These are phyloP conservation scores for Collybiopsis luxurians DNA, from an alignment of 768 basidiomycete genomes.

Conservation along the genomic window DNA sequence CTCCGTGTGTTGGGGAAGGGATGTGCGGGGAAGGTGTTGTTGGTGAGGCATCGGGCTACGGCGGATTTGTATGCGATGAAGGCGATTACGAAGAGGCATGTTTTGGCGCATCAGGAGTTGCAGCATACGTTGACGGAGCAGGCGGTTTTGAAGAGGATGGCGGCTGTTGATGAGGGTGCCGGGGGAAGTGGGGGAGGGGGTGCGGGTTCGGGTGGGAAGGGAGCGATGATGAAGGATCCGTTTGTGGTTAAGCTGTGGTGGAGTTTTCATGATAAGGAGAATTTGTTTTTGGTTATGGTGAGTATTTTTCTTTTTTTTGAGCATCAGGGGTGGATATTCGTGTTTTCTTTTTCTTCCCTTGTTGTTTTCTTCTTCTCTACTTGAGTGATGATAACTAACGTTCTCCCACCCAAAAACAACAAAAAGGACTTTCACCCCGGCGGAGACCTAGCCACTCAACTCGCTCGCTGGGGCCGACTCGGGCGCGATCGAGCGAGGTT, in stretches of 20 bases:
- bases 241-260: conserved; percentile 97
- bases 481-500: conserved; percentile 94
- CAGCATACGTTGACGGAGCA: conserved; percentile 97
- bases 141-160: conserved; percentile 91
- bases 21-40: conserved; percentile 93
- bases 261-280: conserved; percentile 98
- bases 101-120: conserved; percentile 94
- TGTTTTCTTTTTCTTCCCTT: too few relatives aligned
- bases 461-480: conserved; percentile 91
- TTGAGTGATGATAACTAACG: too few relatives aligned
- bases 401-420: too few relatives aligned
- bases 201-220: background rate
- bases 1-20: conserved; percentile 96
- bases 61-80: conserved; percentile 87
- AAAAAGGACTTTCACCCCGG: conserved; percentile 97
- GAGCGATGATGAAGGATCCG: conserved; percentile 54
- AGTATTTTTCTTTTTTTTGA: conserved; percentile 22
- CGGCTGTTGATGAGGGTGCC: conserved; percentile 55
- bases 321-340: too few relatives aligned
- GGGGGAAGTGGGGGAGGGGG: background rate
- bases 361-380: too few relatives aligned
- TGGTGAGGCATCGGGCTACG: conserved; percentile 79
- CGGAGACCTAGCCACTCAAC: conserved; percentile 95
- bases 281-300: conserved; percentile 95
- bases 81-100: conserved; percentile 96